These are phyloP conservation scores for Teratosphaeria epicoccoides DNA, from an alignment of 2,329 filamentous ascomycete genomes.

Conservation along the genomic window DNA sequence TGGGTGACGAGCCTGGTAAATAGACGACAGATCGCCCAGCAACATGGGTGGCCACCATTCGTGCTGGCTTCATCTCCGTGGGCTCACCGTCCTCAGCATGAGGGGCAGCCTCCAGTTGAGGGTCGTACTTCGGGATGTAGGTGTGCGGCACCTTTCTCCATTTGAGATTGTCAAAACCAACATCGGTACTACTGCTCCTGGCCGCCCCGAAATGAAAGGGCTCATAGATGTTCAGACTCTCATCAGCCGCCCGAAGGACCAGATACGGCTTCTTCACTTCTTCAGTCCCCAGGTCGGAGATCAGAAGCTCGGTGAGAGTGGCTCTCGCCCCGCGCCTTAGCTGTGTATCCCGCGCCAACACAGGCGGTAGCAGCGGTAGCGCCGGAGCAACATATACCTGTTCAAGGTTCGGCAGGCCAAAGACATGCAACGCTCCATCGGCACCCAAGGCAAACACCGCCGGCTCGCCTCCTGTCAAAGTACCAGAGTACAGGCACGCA, in stretches of 20 bases:
- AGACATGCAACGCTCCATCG: slow-evolving; percentile 58
- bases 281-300: slow-evolving; percentile 74
- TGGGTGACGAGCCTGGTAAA: slow-evolving; percentile 66
- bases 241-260: slow-evolving; percentile 65
- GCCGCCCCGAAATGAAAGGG: slow-evolving; percentile 46
- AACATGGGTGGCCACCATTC: slow-evolving; percentile 53
- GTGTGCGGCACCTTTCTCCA: slow-evolving; percentile 69
- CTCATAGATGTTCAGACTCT: slow-evolving; percentile 81
- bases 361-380: slow-evolving; percentile 64
- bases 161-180: slow-evolving; percentile 38
- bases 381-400: slow-evolving; percentile 66
- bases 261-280: slow-evolving; percentile 64
- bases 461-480: slow-evolving; percentile 41
- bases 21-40: slow-evolving; percentile 73
- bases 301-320: slow-evolving; percentile 63
- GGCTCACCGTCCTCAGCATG: slow-evolving; percentile 20
- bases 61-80: slow-evolving; percentile 35
- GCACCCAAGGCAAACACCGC: slow-evolving; percentile 68
- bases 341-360: slow-evolving; percentile 61
- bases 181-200: slow-evolving; percentile 13
- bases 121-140: slow-evolving; percentile 48
- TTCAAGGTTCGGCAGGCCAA: slow-evolving; percentile 62
- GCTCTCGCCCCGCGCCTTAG: slow-evolving; percentile 64
- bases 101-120: slow-evolving; percentile 33
- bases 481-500: slow-evolving; percentile 71